Percentiles rank a stretch among this genome's conserved stretches.
These are phyloP conservation scores for Amphibolis antarctica DNA, from an alignment of 106 monocot species.

Conservation along the genomic window DNA sequence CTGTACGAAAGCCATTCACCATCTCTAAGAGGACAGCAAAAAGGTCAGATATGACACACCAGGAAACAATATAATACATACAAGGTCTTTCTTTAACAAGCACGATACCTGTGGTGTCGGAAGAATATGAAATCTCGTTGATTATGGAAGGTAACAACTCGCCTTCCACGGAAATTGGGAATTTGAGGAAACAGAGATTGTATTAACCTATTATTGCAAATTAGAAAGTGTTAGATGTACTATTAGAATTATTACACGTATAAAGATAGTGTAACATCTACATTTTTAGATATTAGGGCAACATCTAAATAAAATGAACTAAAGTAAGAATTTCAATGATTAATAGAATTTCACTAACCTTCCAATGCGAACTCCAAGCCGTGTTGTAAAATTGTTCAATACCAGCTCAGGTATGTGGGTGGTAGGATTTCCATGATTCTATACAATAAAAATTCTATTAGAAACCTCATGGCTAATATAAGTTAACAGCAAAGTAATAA, in stretches of 20 bases:
- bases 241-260: not conserved
- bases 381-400: constrained; percentile 89
- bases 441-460: constrained; percentile 3
- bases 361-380: constrained; percentile 74
- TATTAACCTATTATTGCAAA: constrained; percentile 50
- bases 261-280: too few species aligned
- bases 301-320: too few species aligned
- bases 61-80: not conserved
- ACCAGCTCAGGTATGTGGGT: constrained; percentile 83
- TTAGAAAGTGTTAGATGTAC: not conserved
- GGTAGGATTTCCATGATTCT: constrained; percentile 97
- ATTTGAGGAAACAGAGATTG: constrained; percentile 84
- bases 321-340: not conserved
- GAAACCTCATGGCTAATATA: not conserved
- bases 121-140: constrained; percentile 97
- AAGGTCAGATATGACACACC: not conserved
- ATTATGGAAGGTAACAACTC: constrained; percentile 95
- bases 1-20: too few species aligned
- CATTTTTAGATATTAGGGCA: too few species aligned
- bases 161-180: constrained; percentile 78
- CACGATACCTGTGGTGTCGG: constrained; percentile 75
- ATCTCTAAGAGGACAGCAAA: too few species aligned
- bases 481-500: too few species aligned
- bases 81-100: not conserved
- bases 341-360: constrained; percentile 33